Base-by-base conservation (phyloP, 1,139 yeast genomes). In the Taiozyma sp. region DNA sequence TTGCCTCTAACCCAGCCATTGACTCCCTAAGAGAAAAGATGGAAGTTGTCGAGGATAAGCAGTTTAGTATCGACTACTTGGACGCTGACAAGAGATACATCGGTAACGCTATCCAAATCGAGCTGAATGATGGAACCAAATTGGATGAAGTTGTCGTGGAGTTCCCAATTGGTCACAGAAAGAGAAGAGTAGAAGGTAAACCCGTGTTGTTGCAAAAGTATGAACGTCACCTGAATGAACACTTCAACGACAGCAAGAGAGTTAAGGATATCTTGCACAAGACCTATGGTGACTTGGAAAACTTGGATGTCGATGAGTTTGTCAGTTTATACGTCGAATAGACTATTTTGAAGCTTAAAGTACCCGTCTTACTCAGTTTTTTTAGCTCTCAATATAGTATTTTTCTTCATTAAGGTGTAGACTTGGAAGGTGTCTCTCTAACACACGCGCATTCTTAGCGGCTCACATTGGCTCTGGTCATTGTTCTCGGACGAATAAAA, bases 111-210 rank as follows among this genome's bases (percentile, higher is more conserved):
- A 58, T 80, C 46, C 68, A 69, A 54, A 69, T 79, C 54, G 78
- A 78, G 50, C 67, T 80, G 51, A 74, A 78, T 44, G 83, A 80
- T 59, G 84, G 84, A 38, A 73, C 82, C 7, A 66, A 68, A 4
- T 63, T 80, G 28, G 81, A 78, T 51, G 84, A 79, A 55, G 77
- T 78, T 45, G 75, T 70, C 49, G 80, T 80, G 45, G 78, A 79
- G 63, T 79, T 72, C 63, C 84, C 84, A 55, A 76, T 80, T 55
- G 84, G 84, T 14, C 84, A 80, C 68, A 73, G 77, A 59, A 70
- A 70, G 60, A 75, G 84, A 65, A 72, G 84, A 55, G 79, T 76
- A 51, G 84, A 80, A 61, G 84, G 84, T 34, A 78, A 78, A 48
- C 84, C 84, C 23, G 74, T 79, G 19, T 63, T 80, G 54, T 65